A percentile compares a stretch with the other conserved stretches of the same genome.
These are phyloP conservation scores for Phaseolus coccineus DNA, from an alignment of 331 rosid species.

Conservation along the genomic window DNA sequence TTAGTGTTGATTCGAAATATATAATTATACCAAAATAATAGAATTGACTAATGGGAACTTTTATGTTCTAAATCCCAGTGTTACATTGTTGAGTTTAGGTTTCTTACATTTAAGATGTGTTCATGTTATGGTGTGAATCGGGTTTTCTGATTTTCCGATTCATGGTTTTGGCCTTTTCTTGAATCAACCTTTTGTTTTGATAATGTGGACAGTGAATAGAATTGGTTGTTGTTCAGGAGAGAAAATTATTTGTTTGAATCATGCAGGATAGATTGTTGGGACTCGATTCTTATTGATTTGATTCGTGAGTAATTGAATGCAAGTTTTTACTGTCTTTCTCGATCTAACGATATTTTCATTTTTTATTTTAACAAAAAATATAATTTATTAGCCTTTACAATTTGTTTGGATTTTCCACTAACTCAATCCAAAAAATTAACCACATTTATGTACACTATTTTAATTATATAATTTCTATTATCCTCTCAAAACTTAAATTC, in stretches of 20 bases:
- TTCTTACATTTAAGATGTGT: neutral
- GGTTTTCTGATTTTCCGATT: neutral
- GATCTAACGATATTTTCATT: neutral
- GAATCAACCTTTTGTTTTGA: too few relatives aligned
- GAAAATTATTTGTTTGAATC: slow-evolving; percentile 40
- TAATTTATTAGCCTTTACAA: neutral
- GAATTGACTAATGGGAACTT: neutral
- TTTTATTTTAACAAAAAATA: neutral
- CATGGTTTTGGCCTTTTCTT: neutral
- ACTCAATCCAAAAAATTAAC: neutral
- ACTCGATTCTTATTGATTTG: neutral
- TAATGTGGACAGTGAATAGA: neutral
- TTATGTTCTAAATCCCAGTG: neutral
- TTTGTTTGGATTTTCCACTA: too few relatives aligned
- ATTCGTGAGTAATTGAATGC: neutral
- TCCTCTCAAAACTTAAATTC: neutral
- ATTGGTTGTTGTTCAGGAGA: slow-evolving; percentile 44
- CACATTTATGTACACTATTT: too few relatives aligned
- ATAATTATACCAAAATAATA: neutral
- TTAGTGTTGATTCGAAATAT: neutral
- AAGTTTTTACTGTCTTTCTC: neutral
- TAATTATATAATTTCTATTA: neutral
- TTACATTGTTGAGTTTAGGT: neutral
- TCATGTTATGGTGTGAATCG: slow-evolving; percentile 1
- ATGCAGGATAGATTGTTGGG: neutral